A percentile compares a stretch with the other conserved stretches of the same genome.
Evolutionary conservation across 2,329 filamentous ascomycete genomes (phyloP).

Genomic region (Ophiobolus disseminans): DNA sequence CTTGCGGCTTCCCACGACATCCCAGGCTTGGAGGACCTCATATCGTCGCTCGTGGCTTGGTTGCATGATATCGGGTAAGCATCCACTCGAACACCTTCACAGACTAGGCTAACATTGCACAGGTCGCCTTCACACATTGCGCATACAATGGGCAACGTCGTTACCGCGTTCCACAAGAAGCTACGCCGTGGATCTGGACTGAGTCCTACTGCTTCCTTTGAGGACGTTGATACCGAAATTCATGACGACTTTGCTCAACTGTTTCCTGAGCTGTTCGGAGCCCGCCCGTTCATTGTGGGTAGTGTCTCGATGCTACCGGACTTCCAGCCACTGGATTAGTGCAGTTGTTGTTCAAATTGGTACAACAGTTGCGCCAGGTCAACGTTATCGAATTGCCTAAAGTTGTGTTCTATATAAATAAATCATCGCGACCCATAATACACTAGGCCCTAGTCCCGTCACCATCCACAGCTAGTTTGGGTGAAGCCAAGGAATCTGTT

Average conservation of each 20-base stretch:
- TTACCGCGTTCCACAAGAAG: constrained; percentile 47
- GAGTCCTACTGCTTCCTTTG: constrained; percentile 22
- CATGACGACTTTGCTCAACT: constrained; percentile 29
- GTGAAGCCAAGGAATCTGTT: constrained; percentile 51
- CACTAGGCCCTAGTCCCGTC: no score
- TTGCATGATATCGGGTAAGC: constrained; percentile 48
- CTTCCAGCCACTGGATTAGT: constrained; percentile 17
- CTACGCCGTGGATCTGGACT: constrained; percentile 38
- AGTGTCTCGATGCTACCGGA: constrained; percentile 23
- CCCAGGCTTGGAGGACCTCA: constrained; percentile 42
- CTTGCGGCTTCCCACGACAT: constrained; percentile 42
- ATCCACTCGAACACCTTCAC: not conserved
- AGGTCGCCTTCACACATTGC: constrained; percentile 51
- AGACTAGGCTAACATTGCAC: not conserved
- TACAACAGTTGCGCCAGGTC: no score
- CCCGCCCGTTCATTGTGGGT: constrained; percentile 11
- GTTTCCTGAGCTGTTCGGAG: constrained; percentile 30
- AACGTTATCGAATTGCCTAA: no score
- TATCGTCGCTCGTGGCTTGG: constrained; percentile 49
- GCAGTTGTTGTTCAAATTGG: not conserved
- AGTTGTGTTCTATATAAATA: no score
- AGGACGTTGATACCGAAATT: constrained; percentile 21
- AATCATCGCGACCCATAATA: not conserved
- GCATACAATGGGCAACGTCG: constrained; percentile 50
- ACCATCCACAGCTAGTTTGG: constrained; percentile 12